Evolutionary conservation across 2,329 filamentous ascomycete genomes (phyloP), one percentile per base, ranked within the genome.

Genomic region (Fusarium secorum): DNA sequence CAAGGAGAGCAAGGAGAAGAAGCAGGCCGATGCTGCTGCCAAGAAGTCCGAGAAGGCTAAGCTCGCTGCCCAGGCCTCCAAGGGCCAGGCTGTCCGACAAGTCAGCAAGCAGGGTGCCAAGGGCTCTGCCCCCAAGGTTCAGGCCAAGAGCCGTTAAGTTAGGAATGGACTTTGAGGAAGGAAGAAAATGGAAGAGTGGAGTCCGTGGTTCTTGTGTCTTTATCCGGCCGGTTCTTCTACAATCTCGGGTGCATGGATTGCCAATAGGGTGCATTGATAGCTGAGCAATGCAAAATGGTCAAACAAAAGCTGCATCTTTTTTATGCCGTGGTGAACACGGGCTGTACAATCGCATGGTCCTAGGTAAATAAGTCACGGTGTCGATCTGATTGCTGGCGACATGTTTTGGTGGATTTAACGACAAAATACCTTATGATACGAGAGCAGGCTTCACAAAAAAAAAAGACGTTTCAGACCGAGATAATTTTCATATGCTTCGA

Each of bases 21-120:
- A 97, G 89, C 87, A 91, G 76, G 94, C 90, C 73, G 89, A 90
- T 72, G 91, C 93, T 85, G 93, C 90, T 83, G 91, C 90, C 84
- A 99, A 98, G 94, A 99, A 98, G 93, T 93, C 93, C 68, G 95
- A 98, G 87, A 99, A 99, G 94, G 96, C 96, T 80, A 98, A 98
- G 93, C 88, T 79, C 81, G 95, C 95, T 75, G 89, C 92, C 77
- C 79, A 77, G 71, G 89, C 91, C 77, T 86, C 91, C 82, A 92
- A 93, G 87, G 95, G 94, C 81, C 89, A 94, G 87, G 87, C 89
- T 77, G 84, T 85, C 80, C 91, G 93, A 84, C 93, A 97, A 83
- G 87, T 91, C 84, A 95, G 94, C 91, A 99, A 99, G 93, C 94
- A 97, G 90, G 94, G 94, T 81, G 91, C 94, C 76, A 97, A 97